phyloP scores from a whole-genome alignment of 441 rosid genomes.

The Corymbia citriodora region DNA sequence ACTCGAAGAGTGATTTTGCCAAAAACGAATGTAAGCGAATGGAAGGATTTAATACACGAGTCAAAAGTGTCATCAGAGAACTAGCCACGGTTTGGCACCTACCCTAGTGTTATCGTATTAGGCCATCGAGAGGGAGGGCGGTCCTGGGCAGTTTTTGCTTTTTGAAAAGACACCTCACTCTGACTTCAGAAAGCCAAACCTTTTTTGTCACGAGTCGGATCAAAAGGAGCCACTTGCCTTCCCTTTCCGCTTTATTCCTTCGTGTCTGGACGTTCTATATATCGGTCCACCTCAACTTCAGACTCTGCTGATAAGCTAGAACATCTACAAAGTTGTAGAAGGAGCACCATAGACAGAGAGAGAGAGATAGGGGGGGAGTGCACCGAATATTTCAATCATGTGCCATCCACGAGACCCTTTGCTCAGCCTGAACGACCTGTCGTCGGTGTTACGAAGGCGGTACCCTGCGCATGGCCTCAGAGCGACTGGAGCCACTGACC shows the following conservation, averaged over 20 bases:
- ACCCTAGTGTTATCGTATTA: neutral
- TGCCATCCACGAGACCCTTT: constrained; percentile 17
- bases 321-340: neutral
- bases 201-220: neutral
- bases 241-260: neutral
- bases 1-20: neutral
- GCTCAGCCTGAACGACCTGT: neutral
- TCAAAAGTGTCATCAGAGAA: neutral
- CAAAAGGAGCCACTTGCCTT: neutral
- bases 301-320: neutral
- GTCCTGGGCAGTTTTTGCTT: neutral
- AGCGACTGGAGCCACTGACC: neutral
- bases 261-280: neutral
- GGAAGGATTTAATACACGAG: neutral
- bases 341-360: neutral
- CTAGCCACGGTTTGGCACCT: neutral
- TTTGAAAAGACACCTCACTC: neutral
- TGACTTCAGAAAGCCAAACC: neutral
- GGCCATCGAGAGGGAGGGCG: neutral
- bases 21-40: neutral
- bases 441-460: constrained; percentile 9
- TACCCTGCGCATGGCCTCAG: neutral
- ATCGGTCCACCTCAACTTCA: neutral
- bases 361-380: neutral
- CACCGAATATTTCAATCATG: constrained; percentile 4